Conservation (phyloP, 495 filamentous ascomycete species). For the Aspergillus carlsbadensis region DNA sequence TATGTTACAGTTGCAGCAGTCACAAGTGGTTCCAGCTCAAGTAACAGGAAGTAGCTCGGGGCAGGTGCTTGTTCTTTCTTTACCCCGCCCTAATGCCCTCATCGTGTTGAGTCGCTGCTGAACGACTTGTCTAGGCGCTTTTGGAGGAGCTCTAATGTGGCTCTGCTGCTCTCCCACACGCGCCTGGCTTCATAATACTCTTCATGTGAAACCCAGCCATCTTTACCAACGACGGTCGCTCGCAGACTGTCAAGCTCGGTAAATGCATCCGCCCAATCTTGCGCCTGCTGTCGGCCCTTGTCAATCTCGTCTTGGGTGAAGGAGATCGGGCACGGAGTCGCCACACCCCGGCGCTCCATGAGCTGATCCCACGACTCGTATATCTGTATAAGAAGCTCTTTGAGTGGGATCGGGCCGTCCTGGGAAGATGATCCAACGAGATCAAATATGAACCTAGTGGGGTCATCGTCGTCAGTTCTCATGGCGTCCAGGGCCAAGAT, state of each 20-base stretch:
- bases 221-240: constrained; percentile 11
- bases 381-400: constrained; percentile 24
- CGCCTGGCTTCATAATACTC: constrained; percentile 20
- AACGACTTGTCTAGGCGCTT: constrained; percentile 5
- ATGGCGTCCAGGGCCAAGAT: constrained; percentile 18
- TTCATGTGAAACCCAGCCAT: constrained; percentile 24
- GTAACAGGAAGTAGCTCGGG: no score
- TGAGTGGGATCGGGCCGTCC: constrained; percentile 19
- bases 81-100: no score
- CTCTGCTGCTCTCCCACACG: constrained; percentile 10
- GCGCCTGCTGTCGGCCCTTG: constrained; percentile 9
- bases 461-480: constrained; percentile 22
- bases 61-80: no score
- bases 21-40: no score
- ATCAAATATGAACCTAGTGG: constrained; percentile 22
- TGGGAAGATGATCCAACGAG: constrained; percentile 17
- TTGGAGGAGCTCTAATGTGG: constrained; percentile 9
- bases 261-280: constrained; percentile 16
- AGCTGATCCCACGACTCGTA: constrained; percentile 22
- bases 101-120: no score
- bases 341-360: constrained; percentile 8
- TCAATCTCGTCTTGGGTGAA: constrained; percentile 18
- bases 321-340: constrained; percentile 17
- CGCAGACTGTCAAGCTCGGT: constrained; percentile 16
- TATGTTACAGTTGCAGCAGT: no score